Base-by-base conservation (phyloP, 2,329 filamentous ascomycete species). In the Beauveria varroae region DNA sequence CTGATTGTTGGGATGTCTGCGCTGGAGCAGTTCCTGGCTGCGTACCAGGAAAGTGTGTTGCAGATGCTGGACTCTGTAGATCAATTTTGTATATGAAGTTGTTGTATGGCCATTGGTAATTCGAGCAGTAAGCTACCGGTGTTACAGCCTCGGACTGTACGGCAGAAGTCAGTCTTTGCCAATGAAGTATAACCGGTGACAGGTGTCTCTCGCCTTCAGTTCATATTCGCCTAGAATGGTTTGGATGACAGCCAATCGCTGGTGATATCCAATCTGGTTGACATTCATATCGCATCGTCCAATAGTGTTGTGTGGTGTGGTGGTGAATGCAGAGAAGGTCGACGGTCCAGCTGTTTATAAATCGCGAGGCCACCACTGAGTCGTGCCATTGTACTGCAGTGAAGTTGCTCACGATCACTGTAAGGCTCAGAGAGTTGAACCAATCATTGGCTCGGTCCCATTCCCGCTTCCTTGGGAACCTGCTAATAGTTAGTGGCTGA, bases 81-180 rank as follows among this genome's bases (percentile, higher is more conserved):
- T 12, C 16, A 7, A 67, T 63, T 40, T 64, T 67, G 55, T 62
- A 67, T 18, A 67, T 64, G 44, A 67, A 67, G 53, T 67, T 67
- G 46, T 66, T 65, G 26, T 62, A 65, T 1, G 53, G 44, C 20
- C 18, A 57, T 10, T 37, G 20, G 41, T 28, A 61, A 22, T 56
- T 4, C 18, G 30, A 5, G 12, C 10, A 46, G 18, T 50, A 61
- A 14, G 59, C 59, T 1, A 61, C 22, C 8, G 59, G 43, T 2
- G 34, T 37, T 8, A 56, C 37, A 4, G 30, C 10, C 28, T 43
- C 18, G 2, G 59, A n/a, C 59, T 61, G 8, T 30, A 3, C 8
- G 12, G 20, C n/a, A 28, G 1, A 47, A 6, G 8, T 55, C 16
- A 55, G 58, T 7, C 22, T 16, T 9, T 26, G 12, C 9, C 44